Conservation (phyloP, 441 rosid species). For the Brassica hybrid region DNA sequence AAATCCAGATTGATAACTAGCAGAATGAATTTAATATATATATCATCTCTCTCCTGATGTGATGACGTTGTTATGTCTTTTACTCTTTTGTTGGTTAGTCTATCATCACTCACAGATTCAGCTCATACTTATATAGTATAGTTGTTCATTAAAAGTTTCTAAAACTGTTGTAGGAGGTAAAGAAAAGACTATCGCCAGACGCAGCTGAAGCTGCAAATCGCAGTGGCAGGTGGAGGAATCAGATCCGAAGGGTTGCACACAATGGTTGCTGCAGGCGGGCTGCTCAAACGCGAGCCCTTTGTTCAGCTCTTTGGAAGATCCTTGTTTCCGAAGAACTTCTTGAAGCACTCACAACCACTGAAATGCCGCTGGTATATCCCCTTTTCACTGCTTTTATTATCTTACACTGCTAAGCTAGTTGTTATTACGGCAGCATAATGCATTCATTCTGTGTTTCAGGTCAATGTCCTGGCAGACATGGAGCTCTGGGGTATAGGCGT, state of each 20-base stretch:
- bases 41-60: conserved; percentile 9
- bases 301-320: conserved; percentile 89
- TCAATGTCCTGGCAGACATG: conserved; percentile 94
- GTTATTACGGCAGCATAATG: conserved; percentile 3
- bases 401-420: conserved; percentile 8
- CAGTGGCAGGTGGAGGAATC: conserved; percentile 97
- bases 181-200: conserved; percentile 86
- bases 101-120: conserved; percentile 21
- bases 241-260: conserved; percentile 91
- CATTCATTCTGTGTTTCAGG: conserved; percentile 55
- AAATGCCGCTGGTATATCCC: conserved; percentile 85
- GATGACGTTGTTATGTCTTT: conserved; percentile 11
- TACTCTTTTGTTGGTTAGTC: conserved; percentile 24
- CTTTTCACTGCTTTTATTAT: conserved; percentile 17
- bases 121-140: conserved; percentile 17
- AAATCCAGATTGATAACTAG: conserved; percentile 32
- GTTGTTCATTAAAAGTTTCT: conserved; percentile 30
- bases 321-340: conserved; percentile 80
- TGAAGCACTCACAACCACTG: conserved; percentile 69
- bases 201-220: conserved; percentile 87
- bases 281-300: conserved; percentile 83
- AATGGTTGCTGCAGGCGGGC: conserved; percentile 97
- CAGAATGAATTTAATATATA: background rate
- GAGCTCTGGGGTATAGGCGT: conserved; percentile 97
- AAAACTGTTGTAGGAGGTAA: conserved; percentile 73